Evolutionary conservation across 495 filamentous ascomycete species (phyloP).

Genomic region (Diplogelasinospora grovesii): DNA sequence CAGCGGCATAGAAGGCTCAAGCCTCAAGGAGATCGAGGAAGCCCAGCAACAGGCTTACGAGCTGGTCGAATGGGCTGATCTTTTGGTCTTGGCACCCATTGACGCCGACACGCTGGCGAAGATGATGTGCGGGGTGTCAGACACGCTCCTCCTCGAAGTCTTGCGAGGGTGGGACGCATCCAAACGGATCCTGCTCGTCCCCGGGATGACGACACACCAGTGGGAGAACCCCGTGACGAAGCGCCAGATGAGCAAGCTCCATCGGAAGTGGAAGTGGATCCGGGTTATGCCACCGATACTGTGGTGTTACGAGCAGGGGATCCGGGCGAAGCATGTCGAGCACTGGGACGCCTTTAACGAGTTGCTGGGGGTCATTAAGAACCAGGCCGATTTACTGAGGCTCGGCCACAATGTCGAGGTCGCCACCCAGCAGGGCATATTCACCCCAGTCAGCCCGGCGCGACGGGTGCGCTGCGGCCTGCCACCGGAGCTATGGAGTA

Average conservation of each 20-base stretch:
- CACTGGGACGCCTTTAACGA: slow-evolving; percentile 64
- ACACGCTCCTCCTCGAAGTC: slow-evolving; percentile 65
- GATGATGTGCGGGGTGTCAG: slow-evolving; percentile 75
- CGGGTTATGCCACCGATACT: slow-evolving; percentile 62
- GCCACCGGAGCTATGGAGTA: slow-evolving; percentile 82
- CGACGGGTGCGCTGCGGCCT: slow-evolving; percentile 33
- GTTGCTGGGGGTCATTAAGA: slow-evolving; percentile 58
- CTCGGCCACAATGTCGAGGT: slow-evolving; percentile 54
- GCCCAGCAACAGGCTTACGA: slow-evolving; percentile 54
- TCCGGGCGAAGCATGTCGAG: slow-evolving; percentile 42
- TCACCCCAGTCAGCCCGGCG: slow-evolving; percentile 18
- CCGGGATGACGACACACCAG: slow-evolving; percentile 73
- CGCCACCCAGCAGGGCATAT: slow-evolving; percentile 30
- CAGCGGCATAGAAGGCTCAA: slow-evolving; percentile 18
- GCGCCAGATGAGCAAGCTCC: slow-evolving; percentile 73
- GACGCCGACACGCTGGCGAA: slow-evolving; percentile 72
- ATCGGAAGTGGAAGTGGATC: slow-evolving; percentile 77
- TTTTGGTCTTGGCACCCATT: slow-evolving; percentile 76
- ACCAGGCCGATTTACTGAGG: slow-evolving; percentile 55
- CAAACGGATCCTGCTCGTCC: slow-evolving; percentile 75
- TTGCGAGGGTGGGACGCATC: slow-evolving; percentile 76
- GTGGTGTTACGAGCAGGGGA: slow-evolving; percentile 58
- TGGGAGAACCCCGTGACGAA: slow-evolving; percentile 83
- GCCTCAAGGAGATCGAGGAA: slow-evolving; percentile 36
- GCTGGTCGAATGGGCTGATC: slow-evolving; percentile 79